These are phyloP conservation scores for Eutypa lata DNA, from an alignment of 2,329 filamentous ascomycete species.

Conservation along the genomic window DNA sequence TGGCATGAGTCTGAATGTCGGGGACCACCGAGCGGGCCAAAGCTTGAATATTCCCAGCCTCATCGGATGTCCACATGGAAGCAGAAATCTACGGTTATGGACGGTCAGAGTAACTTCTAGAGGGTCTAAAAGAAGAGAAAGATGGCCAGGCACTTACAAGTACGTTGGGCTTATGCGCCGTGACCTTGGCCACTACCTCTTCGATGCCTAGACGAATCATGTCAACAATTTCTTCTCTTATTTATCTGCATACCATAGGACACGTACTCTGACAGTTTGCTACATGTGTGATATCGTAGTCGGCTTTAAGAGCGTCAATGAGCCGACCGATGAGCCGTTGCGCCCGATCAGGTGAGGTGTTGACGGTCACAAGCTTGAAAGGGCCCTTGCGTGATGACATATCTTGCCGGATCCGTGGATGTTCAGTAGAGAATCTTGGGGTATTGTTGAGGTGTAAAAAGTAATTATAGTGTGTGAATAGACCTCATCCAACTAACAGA, in stretches of 20 bases:
- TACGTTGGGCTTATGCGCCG: neutral
- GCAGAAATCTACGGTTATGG: conserved; percentile 29
- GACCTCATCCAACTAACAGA: neutral
- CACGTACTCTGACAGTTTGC: neutral
- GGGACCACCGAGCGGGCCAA: conserved; percentile 43
- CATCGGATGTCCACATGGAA: conserved; percentile 48
- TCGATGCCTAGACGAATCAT: neutral
- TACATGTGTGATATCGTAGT: neutral
- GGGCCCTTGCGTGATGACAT: neutral
- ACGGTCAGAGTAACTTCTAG: neutral
- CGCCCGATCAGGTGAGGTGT: neutral
- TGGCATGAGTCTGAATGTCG: conserved; percentile 47
- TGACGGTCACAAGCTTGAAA: neutral
- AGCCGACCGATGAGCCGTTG: neutral
- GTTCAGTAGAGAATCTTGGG: too few species aligned
- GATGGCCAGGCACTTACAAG: neutral
- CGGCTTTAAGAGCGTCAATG: neutral
- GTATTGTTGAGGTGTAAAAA: neutral
- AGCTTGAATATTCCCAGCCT: conserved; percentile 41
- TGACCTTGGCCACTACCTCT: neutral
- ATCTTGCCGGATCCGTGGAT: neutral
- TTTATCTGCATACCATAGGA: neutral
- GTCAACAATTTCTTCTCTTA: neutral
- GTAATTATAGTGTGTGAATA: neutral
- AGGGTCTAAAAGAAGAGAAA: neutral